A percentile compares a stretch with the other conserved stretches of the same genome.
Evolutionary conservation across 1,284 basidiomycete species (phyloP).

Genomic region (Phlebopus sp.): DNA sequence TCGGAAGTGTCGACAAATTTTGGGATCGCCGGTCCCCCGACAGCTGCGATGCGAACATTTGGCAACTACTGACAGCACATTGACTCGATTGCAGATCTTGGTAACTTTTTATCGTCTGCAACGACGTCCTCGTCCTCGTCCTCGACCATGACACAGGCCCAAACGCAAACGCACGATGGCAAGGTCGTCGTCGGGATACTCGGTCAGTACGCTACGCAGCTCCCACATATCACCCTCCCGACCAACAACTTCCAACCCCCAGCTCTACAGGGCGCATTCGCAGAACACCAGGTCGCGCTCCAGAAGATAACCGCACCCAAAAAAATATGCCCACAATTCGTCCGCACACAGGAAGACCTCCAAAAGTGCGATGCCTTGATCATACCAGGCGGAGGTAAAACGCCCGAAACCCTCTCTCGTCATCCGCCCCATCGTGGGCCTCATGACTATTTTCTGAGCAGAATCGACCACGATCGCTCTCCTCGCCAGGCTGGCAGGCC

Average conservation of each 20-base stretch:
- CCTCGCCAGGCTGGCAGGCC: conserved; percentile 74
- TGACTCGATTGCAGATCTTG: background rate
- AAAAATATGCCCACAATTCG: conserved; percentile 54
- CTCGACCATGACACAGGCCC: conserved; percentile 9
- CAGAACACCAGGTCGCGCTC: conserved; percentile 79
- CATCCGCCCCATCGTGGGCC: too few species aligned
- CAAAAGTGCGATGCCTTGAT: conserved; percentile 80
- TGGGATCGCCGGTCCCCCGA: too few species aligned
- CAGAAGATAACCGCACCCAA: conserved; percentile 50
- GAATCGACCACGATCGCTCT: conserved; percentile 95
- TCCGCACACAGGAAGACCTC: conserved; percentile 79
- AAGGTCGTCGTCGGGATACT: conserved; percentile 29
- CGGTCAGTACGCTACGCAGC: conserved; percentile 13
- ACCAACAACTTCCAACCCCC: background rate
- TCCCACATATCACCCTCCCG: too few species aligned
- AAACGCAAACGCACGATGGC: conserved; percentile 14
- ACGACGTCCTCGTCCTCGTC: background rate
- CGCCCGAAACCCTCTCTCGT: too few species aligned
- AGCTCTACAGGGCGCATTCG: conserved; percentile 94
- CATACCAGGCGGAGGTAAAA: conserved; percentile 82
- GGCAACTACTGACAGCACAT: too few species aligned
- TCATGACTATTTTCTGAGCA: conserved; percentile 22
- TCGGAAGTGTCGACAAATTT: too few species aligned
- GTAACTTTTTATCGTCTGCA: background rate
- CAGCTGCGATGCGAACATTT: too few species aligned